These are phyloP conservation scores for Bombardia bombarda DNA, from an alignment of 495 filamentous ascomycete genomes.

Conservation along the genomic window DNA sequence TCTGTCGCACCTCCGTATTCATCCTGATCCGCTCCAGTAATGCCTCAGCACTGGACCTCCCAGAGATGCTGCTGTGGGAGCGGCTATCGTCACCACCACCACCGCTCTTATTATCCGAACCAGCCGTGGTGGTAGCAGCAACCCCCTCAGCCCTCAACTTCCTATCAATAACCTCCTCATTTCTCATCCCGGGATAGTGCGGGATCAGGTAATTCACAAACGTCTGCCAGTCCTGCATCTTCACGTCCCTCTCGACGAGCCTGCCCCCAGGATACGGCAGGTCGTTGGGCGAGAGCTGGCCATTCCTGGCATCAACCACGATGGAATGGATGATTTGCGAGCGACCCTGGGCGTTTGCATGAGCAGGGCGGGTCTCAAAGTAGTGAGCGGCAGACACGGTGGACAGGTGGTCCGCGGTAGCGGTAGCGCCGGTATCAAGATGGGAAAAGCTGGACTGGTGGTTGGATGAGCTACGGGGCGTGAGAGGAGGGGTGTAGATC, in stretches of 20 bases:
- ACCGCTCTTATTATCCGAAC: slow-evolving; percentile 14
- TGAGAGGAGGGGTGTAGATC: slow-evolving; percentile 42
- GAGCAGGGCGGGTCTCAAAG: slow-evolving; percentile 31
- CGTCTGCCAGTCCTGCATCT: slow-evolving; percentile 40
- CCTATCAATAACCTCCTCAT: slow-evolving; percentile 27
- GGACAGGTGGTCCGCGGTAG: slow-evolving; percentile 17
- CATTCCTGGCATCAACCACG: slow-evolving; percentile 12
- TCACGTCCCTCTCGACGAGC: slow-evolving; percentile 27
- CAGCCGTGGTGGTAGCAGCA: slow-evolving; percentile 4
- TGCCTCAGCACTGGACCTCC: slow-evolving; percentile 22
- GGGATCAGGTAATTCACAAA: slow-evolving; percentile 39
- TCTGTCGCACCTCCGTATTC: slow-evolving; percentile 2
- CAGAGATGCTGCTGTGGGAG: slow-evolving; percentile 4
- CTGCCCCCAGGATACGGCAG: slow-evolving; percentile 25
- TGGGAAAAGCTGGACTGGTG: slow-evolving; percentile 21
- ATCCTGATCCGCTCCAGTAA: slow-evolving; percentile 25
- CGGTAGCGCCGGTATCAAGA: too few relatives aligned
- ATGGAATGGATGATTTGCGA: slow-evolving; percentile 15
- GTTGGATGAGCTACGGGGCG: slow-evolving; percentile 27
- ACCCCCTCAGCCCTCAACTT: slow-evolving; percentile 25
- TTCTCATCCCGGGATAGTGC: slow-evolving; percentile 19
- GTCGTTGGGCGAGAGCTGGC: slow-evolving; percentile 15
- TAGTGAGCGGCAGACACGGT: slow-evolving; percentile 25
- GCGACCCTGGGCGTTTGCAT: slow-evolving; percentile 2
- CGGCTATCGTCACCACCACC: slow-evolving; percentile 13